Conservation (phyloP, 257 asterid genomes). For the Solanum pennellii region DNA sequence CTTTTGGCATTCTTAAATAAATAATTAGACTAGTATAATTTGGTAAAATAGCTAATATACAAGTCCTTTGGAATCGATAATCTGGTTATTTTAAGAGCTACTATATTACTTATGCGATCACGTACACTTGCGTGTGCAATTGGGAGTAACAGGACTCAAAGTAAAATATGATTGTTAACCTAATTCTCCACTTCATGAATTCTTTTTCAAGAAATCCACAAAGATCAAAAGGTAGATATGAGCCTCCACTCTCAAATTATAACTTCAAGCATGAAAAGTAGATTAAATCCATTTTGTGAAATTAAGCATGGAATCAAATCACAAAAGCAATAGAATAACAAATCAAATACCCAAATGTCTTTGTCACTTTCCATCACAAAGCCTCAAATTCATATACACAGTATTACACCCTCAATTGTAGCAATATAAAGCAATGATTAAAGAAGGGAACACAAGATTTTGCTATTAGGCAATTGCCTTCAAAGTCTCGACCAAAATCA, state of each 20-base stretch:
- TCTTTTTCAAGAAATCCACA: neutral
- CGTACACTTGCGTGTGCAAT: too few relatives aligned
- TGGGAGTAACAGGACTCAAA: neutral
- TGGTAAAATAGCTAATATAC: too few relatives aligned
- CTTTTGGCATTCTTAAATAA: too few relatives aligned
- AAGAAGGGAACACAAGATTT: neutral
- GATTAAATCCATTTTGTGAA: neutral
- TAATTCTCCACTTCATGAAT: too few relatives aligned
- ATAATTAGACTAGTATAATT: too few relatives aligned
- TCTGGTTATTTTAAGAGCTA: too few relatives aligned
- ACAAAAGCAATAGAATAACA: neutral
- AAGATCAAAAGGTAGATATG: too few relatives aligned
- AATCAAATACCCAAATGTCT: neutral
- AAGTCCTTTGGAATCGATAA: too few relatives aligned
- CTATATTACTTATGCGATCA: too few relatives aligned
- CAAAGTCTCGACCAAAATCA: neutral
- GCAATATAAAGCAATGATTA: neutral
- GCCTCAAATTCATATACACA: neutral
- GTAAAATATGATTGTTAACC: neutral
- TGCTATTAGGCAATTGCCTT: neutral
- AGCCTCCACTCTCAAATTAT: neutral
- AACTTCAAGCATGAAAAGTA: neutral
- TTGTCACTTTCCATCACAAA: neutral
- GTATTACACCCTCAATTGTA: neutral
- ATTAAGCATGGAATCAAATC: too few relatives aligned